Conservation (phyloP, 495 filamentous ascomycete genomes). For the Trichoderma reesei region DNA sequence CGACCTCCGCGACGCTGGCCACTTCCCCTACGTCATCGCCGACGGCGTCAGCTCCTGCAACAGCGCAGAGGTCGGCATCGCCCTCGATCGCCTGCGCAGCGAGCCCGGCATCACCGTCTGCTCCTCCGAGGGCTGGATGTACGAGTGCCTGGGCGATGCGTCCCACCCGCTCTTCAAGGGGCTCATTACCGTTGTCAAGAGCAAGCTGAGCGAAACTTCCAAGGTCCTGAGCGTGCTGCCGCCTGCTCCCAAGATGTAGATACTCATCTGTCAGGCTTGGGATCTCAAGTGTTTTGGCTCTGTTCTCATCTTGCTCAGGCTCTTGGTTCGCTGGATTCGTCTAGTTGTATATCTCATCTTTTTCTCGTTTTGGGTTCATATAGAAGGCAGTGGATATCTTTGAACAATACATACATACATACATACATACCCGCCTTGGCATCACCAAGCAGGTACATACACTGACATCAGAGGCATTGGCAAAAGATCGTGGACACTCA, state of each 20-base stretch:
- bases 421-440: too few species aligned
- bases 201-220: slow-evolving; percentile 56
- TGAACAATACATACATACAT: too few species aligned
- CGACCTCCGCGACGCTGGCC: slow-evolving; percentile 62
- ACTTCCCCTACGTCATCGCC: slow-evolving; percentile 80
- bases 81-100: slow-evolving; percentile 60
- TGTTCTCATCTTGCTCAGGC: neutral
- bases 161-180: slow-evolving; percentile 61
- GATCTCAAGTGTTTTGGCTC: neutral
- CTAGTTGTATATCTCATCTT: too few species aligned
- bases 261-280: neutral
- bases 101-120: slow-evolving; percentile 68
- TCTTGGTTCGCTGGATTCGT: neutral
- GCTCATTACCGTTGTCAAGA: slow-evolving; percentile 71
- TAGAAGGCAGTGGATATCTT: too few species aligned
- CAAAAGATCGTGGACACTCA: too few species aligned
- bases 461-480: neutral
- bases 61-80: slow-evolving; percentile 66
- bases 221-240: slow-evolving; percentile 50
- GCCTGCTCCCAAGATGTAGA: slow-evolving; percentile 52
- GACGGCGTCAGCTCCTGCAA: slow-evolving; percentile 87
- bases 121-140: slow-evolving; percentile 83
- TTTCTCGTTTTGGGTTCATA: too few species aligned
- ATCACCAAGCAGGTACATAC: neutral
- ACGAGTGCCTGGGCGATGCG: slow-evolving; percentile 89